Percentiles rank a stretch among this genome's conserved stretches.
These are phyloP conservation scores for Chrysanthemum seticuspe DNA, from an alignment of 129 eudicot species.

Conservation along the genomic window DNA sequence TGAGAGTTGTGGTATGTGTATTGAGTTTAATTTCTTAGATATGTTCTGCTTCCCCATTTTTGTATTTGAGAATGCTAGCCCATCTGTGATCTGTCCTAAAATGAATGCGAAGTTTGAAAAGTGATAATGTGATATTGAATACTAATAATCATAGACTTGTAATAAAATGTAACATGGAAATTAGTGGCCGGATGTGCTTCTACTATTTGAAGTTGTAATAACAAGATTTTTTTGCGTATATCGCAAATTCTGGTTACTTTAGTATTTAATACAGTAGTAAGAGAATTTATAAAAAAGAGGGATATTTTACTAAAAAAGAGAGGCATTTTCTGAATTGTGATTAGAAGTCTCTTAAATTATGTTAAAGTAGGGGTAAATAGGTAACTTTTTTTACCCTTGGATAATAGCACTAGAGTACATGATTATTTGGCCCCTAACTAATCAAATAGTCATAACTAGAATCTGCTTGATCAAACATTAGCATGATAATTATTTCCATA, in stretches of 20 bases:
- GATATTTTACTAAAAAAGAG: background rate
- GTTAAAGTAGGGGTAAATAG: background rate
- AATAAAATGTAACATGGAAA: background rate
- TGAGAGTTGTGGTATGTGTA: slow-evolving; percentile 80
- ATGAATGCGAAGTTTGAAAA: background rate
- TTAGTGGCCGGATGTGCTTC: background rate
- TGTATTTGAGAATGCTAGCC: background rate
- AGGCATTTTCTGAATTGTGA: slow-evolving; percentile 6
- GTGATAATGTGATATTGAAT: slow-evolving; percentile 5
- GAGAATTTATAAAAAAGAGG: too few species aligned
- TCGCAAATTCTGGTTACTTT: background rate
- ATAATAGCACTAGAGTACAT: too few species aligned
- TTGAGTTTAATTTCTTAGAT: background rate
- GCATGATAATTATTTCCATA: background rate
- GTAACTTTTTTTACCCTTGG: too few species aligned
- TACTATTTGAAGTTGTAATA: background rate
- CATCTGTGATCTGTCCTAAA: background rate
- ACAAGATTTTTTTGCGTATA: background rate
- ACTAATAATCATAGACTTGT: background rate
- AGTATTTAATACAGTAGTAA: background rate
- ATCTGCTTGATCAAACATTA: too few species aligned
- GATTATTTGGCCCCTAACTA: background rate
- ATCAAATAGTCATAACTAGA: background rate
- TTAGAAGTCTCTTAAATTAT: background rate
- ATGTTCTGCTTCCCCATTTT: background rate